These are phyloP conservation scores for Avena sativa DNA, from an alignment of 176 grass and related monocot species.

Conservation along the genomic window DNA sequence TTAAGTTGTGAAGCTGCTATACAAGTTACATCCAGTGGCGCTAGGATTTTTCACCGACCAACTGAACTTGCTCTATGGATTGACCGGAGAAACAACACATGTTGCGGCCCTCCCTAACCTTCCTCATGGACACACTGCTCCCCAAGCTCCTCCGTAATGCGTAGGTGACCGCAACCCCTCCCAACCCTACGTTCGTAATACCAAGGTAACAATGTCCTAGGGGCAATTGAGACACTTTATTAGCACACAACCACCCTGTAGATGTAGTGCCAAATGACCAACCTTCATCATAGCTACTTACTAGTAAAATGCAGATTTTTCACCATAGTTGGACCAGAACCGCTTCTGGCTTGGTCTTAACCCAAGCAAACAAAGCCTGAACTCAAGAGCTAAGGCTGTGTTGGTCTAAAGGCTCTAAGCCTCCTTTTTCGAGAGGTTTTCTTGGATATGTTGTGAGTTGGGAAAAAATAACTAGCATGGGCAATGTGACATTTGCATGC, in stretches of 20 bases:
- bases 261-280: not conserved
- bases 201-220: not conserved
- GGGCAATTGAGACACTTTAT: not conserved
- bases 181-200: not conserved
- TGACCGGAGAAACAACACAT: not conserved
- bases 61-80: not conserved
- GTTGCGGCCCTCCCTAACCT: too few relatives aligned
- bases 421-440: not conserved
- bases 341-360: not conserved
- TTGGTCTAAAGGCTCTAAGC: not conserved
- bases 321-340: not conserved
- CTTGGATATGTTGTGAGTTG: not conserved
- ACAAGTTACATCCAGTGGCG: too few relatives aligned
- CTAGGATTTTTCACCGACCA: too few relatives aligned
- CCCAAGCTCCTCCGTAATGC: not conserved
- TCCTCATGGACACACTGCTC: too few relatives aligned
- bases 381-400: not conserved
- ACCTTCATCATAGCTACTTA: not conserved
- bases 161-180: not conserved
- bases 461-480: too few relatives aligned
- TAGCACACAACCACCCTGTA: not conserved
- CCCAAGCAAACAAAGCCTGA: not conserved
- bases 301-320: not conserved
- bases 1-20: not conserved
- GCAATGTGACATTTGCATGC: not conserved